Percentiles rank a stretch among this genome's conserved stretches.
phyloP scores from a whole-genome alignment of 768 basidiomycete genomes.

The Suillus occidentalis region DNA sequence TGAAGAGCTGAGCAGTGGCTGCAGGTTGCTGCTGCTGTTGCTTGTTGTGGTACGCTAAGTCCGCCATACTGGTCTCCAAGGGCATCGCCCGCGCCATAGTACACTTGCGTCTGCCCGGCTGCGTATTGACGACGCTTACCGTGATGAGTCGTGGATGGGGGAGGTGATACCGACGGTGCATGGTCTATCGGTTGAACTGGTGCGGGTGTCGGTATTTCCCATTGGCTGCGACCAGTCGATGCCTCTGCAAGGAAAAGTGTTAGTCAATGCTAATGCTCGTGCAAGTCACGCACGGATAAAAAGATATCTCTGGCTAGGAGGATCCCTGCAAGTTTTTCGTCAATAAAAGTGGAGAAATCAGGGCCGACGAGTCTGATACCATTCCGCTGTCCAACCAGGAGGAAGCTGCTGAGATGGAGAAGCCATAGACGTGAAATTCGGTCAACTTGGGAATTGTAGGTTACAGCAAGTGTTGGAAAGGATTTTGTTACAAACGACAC shows the following conservation, averaged over 20 bases:
- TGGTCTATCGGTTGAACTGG: conserved; percentile 39
- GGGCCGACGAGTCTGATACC: conserved; percentile 48
- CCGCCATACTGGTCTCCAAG: conserved; percentile 44
- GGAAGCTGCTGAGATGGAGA: conserved; percentile 70
- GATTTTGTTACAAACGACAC: conserved; percentile 10
- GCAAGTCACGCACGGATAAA: conserved; percentile 72
- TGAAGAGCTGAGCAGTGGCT: conserved; percentile 63
- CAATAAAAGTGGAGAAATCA: neutral
- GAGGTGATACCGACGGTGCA: conserved; percentile 45
- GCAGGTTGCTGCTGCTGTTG: conserved; percentile 42
- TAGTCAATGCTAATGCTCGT: conserved; percentile 10
- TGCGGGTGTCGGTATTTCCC: conserved; percentile 70
- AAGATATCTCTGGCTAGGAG: conserved; percentile 74
- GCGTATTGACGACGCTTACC: conserved; percentile 90
- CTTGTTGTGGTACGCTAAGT: conserved; percentile 33
- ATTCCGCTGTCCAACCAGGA: conserved; percentile 91
- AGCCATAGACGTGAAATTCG: conserved; percentile 34
- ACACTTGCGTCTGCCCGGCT: conserved; percentile 88
- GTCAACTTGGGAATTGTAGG: neutral
- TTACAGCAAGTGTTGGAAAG: neutral
- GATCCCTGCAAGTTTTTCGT: conserved; percentile 59
- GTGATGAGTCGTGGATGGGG: conserved; percentile 40
- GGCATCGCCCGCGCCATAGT: conserved; percentile 58
- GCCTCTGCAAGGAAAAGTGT: conserved; percentile 56
- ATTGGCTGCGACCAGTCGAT: conserved; percentile 80